Base-by-base conservation (phyloP, 805 yeast species). In the Ogataea pignaliae region DNA sequence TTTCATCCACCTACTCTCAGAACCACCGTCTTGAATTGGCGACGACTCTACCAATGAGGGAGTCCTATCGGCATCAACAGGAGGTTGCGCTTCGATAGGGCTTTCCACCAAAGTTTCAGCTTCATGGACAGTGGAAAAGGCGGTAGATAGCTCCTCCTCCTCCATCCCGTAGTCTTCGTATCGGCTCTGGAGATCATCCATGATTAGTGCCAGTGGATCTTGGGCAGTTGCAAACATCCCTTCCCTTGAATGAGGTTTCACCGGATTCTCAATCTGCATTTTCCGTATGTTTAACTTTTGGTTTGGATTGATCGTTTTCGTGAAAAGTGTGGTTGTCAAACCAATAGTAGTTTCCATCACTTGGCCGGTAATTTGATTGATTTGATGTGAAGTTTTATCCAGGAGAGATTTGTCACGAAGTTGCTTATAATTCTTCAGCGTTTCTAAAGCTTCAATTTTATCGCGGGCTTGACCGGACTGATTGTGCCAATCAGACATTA, bases 401-500 rank as follows among this genome's bases (percentile, higher is more conserved):
- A 60, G 63, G 39, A 69, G 59, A 17, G 63, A 66, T 29, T 67
- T 70, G 32, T 60, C 53, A 40, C 72, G 66, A 10, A 69, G 49
- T 10, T 63, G 54, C 32, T 69, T 30, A 66, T 73, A 52, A 55
- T 70, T 60, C 55, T 69, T 51, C 45, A 66, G 48, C 53, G 66
- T 32, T 53, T 62, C 61, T 41, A 73, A 54, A 0, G 71, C 60
- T 38, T 71, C 74, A 7, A 74, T 50, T 36, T 66, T 71, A 17
- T 64, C 50, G 41, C 71, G 61, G 0, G 68, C 65, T 7, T 68
- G 61, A 1, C 48, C 16, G 7, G 75, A 65, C 29, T 61, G 51
- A 7, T 59, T 52, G 2, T 54, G 69, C 75, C 78, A 77, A 17
- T 61, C 57, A 3, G 64, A 59, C 1, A 64, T 50, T 11, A 77